Evolutionary conservation across 2,329 filamentous ascomycete species (phyloP).

Genomic region (Claviceps digitariae): DNA sequence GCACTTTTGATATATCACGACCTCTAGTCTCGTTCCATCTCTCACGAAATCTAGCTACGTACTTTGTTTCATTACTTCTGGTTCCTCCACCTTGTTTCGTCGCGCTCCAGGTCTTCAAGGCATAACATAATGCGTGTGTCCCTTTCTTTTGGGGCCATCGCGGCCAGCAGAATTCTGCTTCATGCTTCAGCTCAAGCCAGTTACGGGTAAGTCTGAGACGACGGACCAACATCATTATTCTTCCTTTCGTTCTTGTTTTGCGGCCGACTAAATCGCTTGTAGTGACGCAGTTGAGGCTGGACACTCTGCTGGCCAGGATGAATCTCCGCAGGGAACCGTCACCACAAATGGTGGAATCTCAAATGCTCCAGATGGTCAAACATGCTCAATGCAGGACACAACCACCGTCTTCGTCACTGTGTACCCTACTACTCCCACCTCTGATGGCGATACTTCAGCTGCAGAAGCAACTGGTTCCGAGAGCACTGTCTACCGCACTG

Average conservation of each 20-base stretch:
- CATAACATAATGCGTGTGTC: conserved; percentile 24
- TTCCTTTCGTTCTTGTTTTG: background rate
- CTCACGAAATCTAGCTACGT: conserved; percentile 2
- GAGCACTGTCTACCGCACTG: conserved; percentile 9
- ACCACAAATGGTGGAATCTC: conserved; percentile 5
- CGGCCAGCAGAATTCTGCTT: conserved; percentile 21
- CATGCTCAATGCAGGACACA: conserved; percentile 26
- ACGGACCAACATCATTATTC: background rate
- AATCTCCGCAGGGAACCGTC: conserved; percentile 2
- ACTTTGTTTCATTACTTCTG: conserved; percentile 2
- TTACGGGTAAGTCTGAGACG: conserved; percentile 18
- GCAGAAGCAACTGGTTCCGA: conserved; percentile 8
- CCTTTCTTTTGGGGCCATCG: conserved; percentile 21
- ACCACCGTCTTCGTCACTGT: conserved; percentile 37
- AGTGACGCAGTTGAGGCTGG: conserved; percentile 8
- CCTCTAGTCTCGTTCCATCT: background rate
- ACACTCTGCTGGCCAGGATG: conserved; percentile 4
- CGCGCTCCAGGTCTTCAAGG: background rate
- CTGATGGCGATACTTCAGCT: conserved; percentile 3
- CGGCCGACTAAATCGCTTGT: background rate
- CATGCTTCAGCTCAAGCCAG: conserved; percentile 18
- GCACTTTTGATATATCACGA: conserved; percentile 2
- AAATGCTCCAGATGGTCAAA: conserved; percentile 11
- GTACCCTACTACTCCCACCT: conserved; percentile 18
- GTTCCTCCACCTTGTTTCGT: background rate